Evolutionary conservation across 2,329 filamentous ascomycete genomes (phyloP).

Genomic region (Parafenestella ontariensis): DNA sequence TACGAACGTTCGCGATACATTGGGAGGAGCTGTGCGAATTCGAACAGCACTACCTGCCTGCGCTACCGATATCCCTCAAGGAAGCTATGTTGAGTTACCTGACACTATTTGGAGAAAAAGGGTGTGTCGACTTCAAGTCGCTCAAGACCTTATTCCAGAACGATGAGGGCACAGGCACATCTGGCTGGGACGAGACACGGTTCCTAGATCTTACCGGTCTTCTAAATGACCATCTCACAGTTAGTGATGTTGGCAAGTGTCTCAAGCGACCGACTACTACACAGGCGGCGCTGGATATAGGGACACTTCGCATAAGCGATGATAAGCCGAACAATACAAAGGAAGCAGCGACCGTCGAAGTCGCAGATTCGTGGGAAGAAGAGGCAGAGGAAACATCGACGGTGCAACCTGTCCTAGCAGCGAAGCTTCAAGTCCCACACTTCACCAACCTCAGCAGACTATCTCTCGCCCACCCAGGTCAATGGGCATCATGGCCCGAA

Average conservation of each 20-base stretch:
- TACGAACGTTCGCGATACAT: conserved; percentile 62
- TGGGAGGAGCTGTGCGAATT: conserved; percentile 66
- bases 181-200: conserved; percentile 54
- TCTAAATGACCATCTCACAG: conserved; percentile 56
- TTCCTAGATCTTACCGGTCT: conserved; percentile 62
- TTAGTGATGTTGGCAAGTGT: conserved; percentile 59
- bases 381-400: conserved; percentile 31
- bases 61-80: conserved; percentile 61
- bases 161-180: conserved; percentile 39
- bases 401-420: conserved; percentile 12
- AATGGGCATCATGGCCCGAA: conserved; percentile 61
- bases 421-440: conserved; percentile 32
- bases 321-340: conserved; percentile 13
- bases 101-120: conserved; percentile 56
- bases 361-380: conserved; percentile 59
- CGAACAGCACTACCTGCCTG: conserved; percentile 61
- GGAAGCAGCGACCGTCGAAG: conserved; percentile 12
- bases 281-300: conserved; percentile 19
- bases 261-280: conserved; percentile 27
- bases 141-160: conserved; percentile 60
- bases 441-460: conserved; percentile 65
- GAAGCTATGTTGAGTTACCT: conserved; percentile 64
- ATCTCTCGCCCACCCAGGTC: conserved; percentile 62
- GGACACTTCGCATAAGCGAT: conserved; percentile 18
- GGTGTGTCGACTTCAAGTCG: conserved; percentile 51